phyloP scores from a whole-genome alignment of 148 eudicot genomes.

The Chenopodium berlandieri region DNA sequence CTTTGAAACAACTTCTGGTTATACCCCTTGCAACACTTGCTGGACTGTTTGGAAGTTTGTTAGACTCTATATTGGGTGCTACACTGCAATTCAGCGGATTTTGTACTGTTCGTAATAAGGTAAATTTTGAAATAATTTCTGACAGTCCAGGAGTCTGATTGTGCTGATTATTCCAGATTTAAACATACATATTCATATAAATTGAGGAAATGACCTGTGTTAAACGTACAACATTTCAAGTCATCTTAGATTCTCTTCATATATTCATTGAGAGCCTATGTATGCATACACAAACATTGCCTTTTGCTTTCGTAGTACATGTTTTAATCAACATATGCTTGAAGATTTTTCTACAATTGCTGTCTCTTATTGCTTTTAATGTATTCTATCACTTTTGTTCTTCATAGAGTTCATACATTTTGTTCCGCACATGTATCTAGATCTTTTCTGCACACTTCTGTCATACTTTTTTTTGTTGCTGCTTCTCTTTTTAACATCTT shows the following conservation, averaged over 20 bases:
- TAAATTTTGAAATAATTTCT: conserved; percentile 13
- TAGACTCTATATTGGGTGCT: conserved; percentile 90
- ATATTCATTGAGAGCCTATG: background rate
- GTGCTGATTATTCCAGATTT: background rate
- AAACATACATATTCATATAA: background rate
- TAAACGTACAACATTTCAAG: background rate
- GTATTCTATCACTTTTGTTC: background rate
- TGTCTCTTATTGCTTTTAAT: background rate
- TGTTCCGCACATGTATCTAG: background rate
- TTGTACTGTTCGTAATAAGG: conserved; percentile 84
- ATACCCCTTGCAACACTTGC: conserved; percentile 77
- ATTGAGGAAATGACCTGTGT: background rate
- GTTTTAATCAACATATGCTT: background rate
- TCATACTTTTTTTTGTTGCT: too few species aligned
- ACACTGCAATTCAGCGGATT: conserved; percentile 84
- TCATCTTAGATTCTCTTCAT: background rate
- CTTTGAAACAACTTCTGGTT: conserved; percentile 73
- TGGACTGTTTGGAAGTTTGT: conserved; percentile 79
- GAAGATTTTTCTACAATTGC: background rate
- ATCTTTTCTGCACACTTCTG: background rate
- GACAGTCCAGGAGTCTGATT: background rate
- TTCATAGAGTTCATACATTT: background rate
- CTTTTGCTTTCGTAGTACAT: background rate
- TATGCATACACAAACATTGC: conserved; percentile 1
- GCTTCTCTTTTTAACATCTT: background rate